A percentile compares a stretch with the other conserved stretches of the same genome.
These are phyloP conservation scores for Suillus brevipes DNA, from an alignment of 768 basidiomycete species.

Conservation along the genomic window DNA sequence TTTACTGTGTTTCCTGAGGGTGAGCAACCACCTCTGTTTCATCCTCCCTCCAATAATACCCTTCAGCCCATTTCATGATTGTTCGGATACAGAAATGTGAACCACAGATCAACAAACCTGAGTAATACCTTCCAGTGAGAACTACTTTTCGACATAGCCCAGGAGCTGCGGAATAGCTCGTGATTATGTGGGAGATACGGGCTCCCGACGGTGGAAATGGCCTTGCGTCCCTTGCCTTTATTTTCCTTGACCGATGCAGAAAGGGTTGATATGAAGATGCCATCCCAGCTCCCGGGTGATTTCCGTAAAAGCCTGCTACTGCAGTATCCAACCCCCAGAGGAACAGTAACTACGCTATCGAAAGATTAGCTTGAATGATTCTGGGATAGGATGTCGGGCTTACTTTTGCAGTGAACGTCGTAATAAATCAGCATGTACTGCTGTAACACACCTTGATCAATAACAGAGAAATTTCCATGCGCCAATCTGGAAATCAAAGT, in stretches of 20 bases:
- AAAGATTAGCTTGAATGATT: conserved; percentile 45
- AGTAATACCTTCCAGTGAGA: conserved; percentile 23
- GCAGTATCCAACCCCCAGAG: conserved; percentile 47
- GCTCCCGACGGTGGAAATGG: conserved; percentile 24
- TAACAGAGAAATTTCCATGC: conserved; percentile 27
- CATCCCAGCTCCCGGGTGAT: conserved; percentile 39
- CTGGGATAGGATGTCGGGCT: conserved; percentile 24
- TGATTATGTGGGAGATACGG: conserved; percentile 24
- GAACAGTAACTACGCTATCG: conserved; percentile 49
- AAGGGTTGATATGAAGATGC: conserved; percentile 33
- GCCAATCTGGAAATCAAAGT: conserved; percentile 27
- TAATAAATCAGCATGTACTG: conserved; percentile 36
- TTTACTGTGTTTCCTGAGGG: conserved; percentile 39
- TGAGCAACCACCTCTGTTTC: conserved; percentile 41
- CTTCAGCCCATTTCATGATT: conserved; percentile 40
- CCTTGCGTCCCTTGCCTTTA: conserved; percentile 20
- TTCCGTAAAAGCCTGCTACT: conserved; percentile 45
- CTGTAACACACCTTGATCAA: conserved; percentile 39
- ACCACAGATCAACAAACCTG: conserved; percentile 19
- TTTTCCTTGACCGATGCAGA: conserved; percentile 23
- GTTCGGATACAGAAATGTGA: conserved; percentile 34
- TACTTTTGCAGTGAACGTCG: conserved; percentile 40
- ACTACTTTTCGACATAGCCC: conserved; percentile 26
- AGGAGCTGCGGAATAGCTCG: conserved; percentile 16
- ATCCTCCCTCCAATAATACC: conserved; percentile 36